Conservation (phyloP, 768 basidiomycete species). For the Podaxis sp. region DNA sequence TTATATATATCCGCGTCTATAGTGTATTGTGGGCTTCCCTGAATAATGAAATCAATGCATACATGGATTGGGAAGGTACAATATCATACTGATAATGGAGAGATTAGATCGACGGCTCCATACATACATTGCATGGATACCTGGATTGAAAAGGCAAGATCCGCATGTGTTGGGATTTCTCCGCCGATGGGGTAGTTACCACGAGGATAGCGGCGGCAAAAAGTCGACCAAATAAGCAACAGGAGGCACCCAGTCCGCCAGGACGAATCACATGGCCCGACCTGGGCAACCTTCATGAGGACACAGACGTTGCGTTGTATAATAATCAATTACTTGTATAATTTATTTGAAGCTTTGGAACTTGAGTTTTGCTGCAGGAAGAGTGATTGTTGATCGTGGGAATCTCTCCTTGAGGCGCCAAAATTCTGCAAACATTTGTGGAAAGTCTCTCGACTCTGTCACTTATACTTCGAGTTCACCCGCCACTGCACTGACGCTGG, state of each 20-base stretch:
- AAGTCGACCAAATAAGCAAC: no score
- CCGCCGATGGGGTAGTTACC: neutral
- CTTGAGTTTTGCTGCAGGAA: no score
- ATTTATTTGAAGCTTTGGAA: no score
- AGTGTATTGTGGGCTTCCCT: neutral
- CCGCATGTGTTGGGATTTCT: neutral
- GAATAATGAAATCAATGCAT: neutral
- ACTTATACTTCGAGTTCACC: neutral
- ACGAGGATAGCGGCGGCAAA: no score
- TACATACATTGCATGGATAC: no score
- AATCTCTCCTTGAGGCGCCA: neutral
- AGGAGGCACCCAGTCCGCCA: no score
- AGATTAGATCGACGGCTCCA: neutral
- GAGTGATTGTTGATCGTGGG: neutral
- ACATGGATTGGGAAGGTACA: neutral
- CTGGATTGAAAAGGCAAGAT: neutral
- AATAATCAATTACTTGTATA: no score
- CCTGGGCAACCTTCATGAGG: no score
- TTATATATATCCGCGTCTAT: neutral
- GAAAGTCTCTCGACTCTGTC: neutral
- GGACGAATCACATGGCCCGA: no score
- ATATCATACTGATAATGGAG: neutral
- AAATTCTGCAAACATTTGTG: constrained; percentile 1
- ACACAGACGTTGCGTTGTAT: no score
- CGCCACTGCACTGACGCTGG: neutral